Conservation (phyloP, 2,329 filamentous ascomycete genomes). For the Pseudocercospora fuligena region DNA sequence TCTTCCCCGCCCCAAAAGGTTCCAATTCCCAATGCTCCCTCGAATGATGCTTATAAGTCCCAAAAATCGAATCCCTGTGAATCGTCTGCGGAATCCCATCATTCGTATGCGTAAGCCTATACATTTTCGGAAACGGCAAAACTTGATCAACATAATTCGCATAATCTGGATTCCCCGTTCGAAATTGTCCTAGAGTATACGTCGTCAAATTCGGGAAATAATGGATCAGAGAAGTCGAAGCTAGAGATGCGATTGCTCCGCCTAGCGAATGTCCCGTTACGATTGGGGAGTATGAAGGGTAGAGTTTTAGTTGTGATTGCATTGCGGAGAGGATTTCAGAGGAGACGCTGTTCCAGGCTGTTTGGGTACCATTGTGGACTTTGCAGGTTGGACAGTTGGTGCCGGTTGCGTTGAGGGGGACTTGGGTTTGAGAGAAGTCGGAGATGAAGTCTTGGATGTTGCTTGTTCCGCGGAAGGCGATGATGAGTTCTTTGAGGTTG, state of each 20-base stretch:
- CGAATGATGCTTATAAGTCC: conserved; percentile 14
- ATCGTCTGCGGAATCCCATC: conserved; percentile 22
- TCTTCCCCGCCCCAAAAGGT: conserved; percentile 13
- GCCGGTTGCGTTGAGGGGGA: conserved; percentile 16
- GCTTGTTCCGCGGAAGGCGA: conserved; percentile 22
- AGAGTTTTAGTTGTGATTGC: not conserved
- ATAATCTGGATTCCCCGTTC: conserved; percentile 18
- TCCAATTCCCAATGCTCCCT: conserved; percentile 17
- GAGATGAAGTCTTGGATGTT: conserved; percentile 18
- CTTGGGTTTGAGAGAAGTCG: conserved; percentile 14
- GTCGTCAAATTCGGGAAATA: conserved; percentile 11
- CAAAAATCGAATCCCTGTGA: not conserved
- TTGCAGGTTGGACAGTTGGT: conserved; percentile 17
- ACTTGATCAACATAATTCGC: conserved; percentile 14
- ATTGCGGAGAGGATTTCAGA: not conserved
- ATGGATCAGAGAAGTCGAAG: conserved; percentile 14
- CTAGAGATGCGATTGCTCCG: conserved; percentile 18
- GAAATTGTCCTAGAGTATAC: conserved; percentile 21
- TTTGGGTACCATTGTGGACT: conserved; percentile 19
- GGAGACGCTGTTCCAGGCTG: conserved; percentile 13
- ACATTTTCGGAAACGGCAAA: conserved; percentile 12
- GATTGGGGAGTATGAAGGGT: conserved; percentile 17
- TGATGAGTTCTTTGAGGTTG: conserved; percentile 12
- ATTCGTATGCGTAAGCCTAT: conserved; percentile 18
- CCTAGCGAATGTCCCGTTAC: conserved; percentile 19